These are phyloP conservation scores for Suillus bovinus DNA, from an alignment of 768 basidiomycete genomes.

Conservation along the genomic window DNA sequence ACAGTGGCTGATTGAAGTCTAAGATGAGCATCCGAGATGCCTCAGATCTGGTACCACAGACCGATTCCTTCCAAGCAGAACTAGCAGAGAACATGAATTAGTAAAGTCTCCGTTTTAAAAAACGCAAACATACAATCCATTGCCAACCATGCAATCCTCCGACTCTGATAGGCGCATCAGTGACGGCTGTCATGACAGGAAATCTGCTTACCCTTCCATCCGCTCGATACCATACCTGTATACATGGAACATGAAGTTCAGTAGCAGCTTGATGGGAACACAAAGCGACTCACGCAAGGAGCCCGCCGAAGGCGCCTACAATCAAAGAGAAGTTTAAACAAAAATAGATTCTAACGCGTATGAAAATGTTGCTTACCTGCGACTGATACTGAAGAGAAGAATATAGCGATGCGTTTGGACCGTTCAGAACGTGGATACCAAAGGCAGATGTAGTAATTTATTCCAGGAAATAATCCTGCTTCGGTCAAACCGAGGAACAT, in stretches of 20 bases:
- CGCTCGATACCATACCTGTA: constrained; percentile 36
- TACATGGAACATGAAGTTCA: not conserved
- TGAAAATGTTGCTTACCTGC: constrained; percentile 35
- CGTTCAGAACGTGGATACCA: constrained; percentile 65
- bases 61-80: constrained; percentile 34
- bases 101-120: not conserved
- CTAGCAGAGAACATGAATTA: constrained; percentile 14
- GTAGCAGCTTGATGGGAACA: not conserved
- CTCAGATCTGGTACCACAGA: constrained; percentile 8
- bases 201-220: constrained; percentile 35
- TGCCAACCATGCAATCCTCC: constrained; percentile 37
- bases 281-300: constrained; percentile 41
- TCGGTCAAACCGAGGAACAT: constrained; percentile 49
- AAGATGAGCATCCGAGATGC: not conserved
- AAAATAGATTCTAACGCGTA: not conserved
- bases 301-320: constrained; percentile 46
- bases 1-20: constrained; percentile 21
- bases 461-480: constrained; percentile 43
- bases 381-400: constrained; percentile 61
- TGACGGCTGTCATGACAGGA: constrained; percentile 14
- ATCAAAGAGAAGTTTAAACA: not conserved
- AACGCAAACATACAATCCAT: constrained; percentile 33
- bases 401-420: constrained; percentile 59
- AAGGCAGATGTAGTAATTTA: constrained; percentile 48
- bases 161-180: constrained; percentile 8